Conservation (phyloP, 306 rosid genomes). For the Benincasa hispida region DNA sequence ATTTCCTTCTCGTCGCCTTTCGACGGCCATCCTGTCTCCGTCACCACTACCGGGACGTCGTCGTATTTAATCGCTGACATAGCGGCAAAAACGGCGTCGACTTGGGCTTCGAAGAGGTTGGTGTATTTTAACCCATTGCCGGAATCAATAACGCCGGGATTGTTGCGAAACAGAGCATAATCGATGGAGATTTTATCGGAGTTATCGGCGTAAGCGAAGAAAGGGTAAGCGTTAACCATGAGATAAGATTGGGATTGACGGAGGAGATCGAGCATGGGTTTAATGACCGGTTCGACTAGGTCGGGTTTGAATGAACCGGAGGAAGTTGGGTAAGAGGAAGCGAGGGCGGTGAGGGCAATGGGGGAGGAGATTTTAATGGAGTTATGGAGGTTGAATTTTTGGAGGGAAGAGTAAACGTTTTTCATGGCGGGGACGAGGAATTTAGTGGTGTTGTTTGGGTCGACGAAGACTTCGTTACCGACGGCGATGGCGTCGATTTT, state of each 20-base stretch:
- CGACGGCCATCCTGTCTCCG: conserved; percentile 90
- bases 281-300: conserved; percentile 47
- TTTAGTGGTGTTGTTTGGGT: conserved; percentile 44
- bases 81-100: conserved; percentile 83
- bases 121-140: conserved; percentile 52
- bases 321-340: conserved; percentile 54
- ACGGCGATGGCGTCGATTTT: conserved; percentile 63
- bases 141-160: conserved; percentile 57
- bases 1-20: conserved; percentile 51
- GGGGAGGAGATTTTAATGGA: conserved; percentile 63
- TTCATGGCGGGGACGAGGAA: conserved; percentile 74
- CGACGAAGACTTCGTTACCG: conserved; percentile 78
- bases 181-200: conserved; percentile 35
- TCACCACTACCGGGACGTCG: conserved; percentile 35
- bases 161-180: conserved; percentile 45
- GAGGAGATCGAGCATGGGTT: conserved; percentile 51
- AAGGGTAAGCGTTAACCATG: conserved; percentile 72
- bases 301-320: conserved; percentile 67
- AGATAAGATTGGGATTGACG: conserved; percentile 42
- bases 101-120: conserved; percentile 53
- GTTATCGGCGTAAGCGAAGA: conserved; percentile 50
- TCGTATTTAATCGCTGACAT: conserved; percentile 45
- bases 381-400: conserved; percentile 23
- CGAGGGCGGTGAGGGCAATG: conserved; percentile 45
- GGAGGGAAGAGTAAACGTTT: conserved; percentile 35